Evolutionary conservation across 257 asterid genomes (phyloP).

Genomic region (Nicotiana obtusifolia): DNA sequence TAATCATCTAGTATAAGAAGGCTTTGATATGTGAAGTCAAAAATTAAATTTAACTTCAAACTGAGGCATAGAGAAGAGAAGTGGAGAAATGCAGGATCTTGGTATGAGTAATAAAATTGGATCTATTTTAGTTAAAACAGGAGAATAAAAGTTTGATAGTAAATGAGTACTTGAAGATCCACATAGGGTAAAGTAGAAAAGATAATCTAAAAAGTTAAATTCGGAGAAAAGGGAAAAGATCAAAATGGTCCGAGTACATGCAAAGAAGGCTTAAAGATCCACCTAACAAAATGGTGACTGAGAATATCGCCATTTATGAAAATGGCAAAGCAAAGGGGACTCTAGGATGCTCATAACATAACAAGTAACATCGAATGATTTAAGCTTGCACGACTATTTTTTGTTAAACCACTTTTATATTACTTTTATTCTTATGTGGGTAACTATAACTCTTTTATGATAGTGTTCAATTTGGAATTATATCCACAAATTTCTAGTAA

Average conservation of each 20-base stretch:
- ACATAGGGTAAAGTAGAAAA: not conserved
- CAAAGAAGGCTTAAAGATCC: not conserved
- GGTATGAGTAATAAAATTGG: not conserved
- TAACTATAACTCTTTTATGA: too few relatives aligned
- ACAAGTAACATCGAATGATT: not conserved
- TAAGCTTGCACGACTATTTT: too few relatives aligned
- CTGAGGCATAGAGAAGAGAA: too few relatives aligned
- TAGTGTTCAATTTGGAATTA: too few relatives aligned
- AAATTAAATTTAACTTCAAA: too few relatives aligned
- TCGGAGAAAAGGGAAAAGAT: not conserved
- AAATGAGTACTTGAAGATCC: not conserved
- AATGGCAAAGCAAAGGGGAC: too few relatives aligned
- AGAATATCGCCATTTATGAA: too few relatives aligned
- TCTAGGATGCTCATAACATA: too few relatives aligned
- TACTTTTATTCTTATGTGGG: too few relatives aligned
- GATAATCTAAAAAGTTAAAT: not conserved
- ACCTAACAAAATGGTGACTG: not conserved
- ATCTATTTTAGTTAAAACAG: not conserved
- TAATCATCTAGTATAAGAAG: not conserved
- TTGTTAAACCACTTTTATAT: not conserved
- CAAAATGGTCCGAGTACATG: not conserved
- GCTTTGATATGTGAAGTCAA: not conserved
- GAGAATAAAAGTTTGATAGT: not conserved
- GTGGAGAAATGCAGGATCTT: not conserved
- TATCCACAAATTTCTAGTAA: too few relatives aligned